These are phyloP conservation scores for Calcarisporium arbuscula DNA, from an alignment of 2,329 filamentous ascomycete genomes.

Conservation along the genomic window DNA sequence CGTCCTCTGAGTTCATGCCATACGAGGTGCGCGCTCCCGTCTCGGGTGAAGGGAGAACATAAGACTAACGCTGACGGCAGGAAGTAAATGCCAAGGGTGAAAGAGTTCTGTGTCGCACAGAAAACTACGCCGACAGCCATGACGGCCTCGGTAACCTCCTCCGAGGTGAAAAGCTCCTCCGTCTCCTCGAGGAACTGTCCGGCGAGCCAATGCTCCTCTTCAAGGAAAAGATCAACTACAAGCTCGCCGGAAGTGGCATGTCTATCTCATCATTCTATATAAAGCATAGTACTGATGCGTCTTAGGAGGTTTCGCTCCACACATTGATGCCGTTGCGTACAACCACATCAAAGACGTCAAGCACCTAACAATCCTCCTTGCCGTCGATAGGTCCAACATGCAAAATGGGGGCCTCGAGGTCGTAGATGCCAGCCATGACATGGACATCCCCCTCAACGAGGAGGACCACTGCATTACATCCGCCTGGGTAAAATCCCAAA, in stretches of 20 bases:
- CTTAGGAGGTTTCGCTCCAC: constrained; percentile 14
- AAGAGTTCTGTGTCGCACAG: constrained; percentile 12
- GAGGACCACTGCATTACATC: constrained; percentile 11
- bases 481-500: constrained; percentile 8
- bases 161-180: constrained; percentile 10
- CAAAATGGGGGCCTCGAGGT: constrained; percentile 13
- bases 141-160: constrained; percentile 10
- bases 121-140: constrained; percentile 15
- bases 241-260: constrained; percentile 13
- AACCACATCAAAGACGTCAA: constrained; percentile 14
- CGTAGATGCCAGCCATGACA: constrained; percentile 11
- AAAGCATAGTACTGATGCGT: not conserved
- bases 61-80: not conserved
- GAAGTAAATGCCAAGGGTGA: constrained; percentile 12
- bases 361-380: constrained; percentile 13
- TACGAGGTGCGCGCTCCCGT: constrained; percentile 7
- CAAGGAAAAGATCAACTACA: constrained; percentile 17
- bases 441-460: constrained; percentile 10
- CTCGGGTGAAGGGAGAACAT: not conserved
- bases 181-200: constrained; percentile 8
- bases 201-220: constrained; percentile 14
- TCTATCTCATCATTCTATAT: too few species aligned
- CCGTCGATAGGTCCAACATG: constrained; percentile 11
- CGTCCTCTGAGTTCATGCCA: constrained; percentile 10
- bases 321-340: constrained; percentile 16